Percentiles rank a stretch among this genome's conserved stretches.
Conservation (phyloP, 352 stramenopile species). For the Phytopythium litorale region DNA sequence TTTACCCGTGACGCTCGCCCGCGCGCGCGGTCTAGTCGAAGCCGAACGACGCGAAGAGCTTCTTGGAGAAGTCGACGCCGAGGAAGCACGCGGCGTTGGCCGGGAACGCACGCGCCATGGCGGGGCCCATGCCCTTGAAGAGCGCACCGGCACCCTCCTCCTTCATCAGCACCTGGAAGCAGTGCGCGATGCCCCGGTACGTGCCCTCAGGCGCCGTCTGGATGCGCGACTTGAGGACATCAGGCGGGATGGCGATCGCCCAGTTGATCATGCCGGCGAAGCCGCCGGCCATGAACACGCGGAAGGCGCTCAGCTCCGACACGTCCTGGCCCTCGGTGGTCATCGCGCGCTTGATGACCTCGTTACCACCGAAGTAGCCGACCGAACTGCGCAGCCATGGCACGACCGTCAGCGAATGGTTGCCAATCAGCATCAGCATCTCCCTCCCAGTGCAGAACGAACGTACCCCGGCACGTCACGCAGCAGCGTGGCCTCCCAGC, state of each 20-base stretch:
- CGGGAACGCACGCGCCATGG: constrained; percentile 93
- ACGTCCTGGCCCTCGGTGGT: constrained; percentile 78
- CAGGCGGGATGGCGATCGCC: constrained; percentile 92
- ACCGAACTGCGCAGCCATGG: constrained; percentile 57
- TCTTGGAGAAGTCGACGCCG: constrained; percentile 86
- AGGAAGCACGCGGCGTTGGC: constrained; percentile 97
- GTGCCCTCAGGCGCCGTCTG: constrained; percentile 95
- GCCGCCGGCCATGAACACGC: constrained; percentile 92
- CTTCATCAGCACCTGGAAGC: constrained; percentile 92
- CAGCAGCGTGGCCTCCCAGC: constrained; percentile 93
- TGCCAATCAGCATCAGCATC: constrained; percentile 5
- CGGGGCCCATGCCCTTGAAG: constrained; percentile 93
- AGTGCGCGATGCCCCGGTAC: constrained; percentile 91
- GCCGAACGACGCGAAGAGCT: constrained; percentile 68
- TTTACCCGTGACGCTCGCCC: not conserved
- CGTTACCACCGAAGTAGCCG: constrained; percentile 95
- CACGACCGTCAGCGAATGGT: not conserved
- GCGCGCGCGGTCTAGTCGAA: constrained; percentile 48
- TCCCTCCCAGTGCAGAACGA: not conserved
- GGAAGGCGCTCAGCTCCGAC: constrained; percentile 83
- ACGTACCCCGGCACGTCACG: constrained; percentile 92
- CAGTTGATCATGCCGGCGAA: constrained; percentile 95
- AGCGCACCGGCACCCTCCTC: constrained; percentile 91
- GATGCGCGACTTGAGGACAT: constrained; percentile 97
- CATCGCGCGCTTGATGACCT: constrained; percentile 87